Evolutionary conservation across 768 basidiomycete species (phyloP), one percentile per base, ranked within the genome.

Genomic region (Lentinula detonsa): DNA sequence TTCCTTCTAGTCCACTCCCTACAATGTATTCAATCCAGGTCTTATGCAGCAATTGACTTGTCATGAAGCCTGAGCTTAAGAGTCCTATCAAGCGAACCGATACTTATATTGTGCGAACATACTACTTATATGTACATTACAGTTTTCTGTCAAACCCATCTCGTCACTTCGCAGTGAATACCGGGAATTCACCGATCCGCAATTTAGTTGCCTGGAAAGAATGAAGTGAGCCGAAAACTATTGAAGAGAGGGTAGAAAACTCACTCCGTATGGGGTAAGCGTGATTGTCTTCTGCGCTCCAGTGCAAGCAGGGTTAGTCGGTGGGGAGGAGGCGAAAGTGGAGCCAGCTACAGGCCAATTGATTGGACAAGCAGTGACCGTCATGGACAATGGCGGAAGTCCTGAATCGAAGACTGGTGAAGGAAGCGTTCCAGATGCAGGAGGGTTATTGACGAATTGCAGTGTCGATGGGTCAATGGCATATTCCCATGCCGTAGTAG

Each of bases 391-490:
- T 18, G 81, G 78, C 9, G 81, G 78, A 59, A 75, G 71, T 8
- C 80, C 79, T 7, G 78, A 72, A 67, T 83, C 81, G 65, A 78
- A 84, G 11, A 81, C 69, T 0, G 79, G 80, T 13, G 78, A 77
- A 4, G 80, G 79, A 21, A 80, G 71, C 16, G 65, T 66, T 33
- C 71, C 73, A 6, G 72, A 73, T 21, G 71, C 52, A 2, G 75
- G 72, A 3, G 72, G 70, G 13, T 66, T 69, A 45, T 73, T 71
- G 57, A 66, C 65, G 68, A 81, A 81, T 52, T 71, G 71, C 33
- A 79, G 64, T 4, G 77, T 77, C 2, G 72, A 65, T 0, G 80
- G 80, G 66, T 85, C 82, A 61, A 84, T 82, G 15, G 83, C 82
- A 65, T 79, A 82, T 64, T 81, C 78, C 83, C 82, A 84, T 8